phyloP scores from a whole-genome alignment of 768 basidiomycete species.

The Amanita polypyramis region DNA sequence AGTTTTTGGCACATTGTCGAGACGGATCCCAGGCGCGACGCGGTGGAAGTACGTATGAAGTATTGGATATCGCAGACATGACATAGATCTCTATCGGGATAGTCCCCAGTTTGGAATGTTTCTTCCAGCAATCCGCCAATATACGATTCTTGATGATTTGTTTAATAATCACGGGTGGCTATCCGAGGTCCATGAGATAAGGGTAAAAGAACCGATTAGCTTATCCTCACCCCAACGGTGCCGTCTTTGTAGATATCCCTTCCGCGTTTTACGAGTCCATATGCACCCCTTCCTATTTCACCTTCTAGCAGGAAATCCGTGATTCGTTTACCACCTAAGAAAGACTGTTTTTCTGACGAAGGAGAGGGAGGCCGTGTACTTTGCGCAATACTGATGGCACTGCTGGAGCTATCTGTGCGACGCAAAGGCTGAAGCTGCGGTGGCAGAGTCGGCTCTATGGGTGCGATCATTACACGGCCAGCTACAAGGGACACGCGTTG shows the following conservation, averaged over 20 bases:
- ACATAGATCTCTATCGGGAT: slow-evolving; percentile 98
- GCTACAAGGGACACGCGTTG: slow-evolving; percentile 79
- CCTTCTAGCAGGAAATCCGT: slow-evolving; percentile 78
- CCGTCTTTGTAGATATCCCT: slow-evolving; percentile 70
- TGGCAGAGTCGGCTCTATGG: slow-evolving; percentile 60
- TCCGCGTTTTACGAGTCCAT: slow-evolving; percentile 88
- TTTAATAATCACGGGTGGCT: slow-evolving; percentile 92
- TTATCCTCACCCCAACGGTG: slow-evolving; percentile 64
- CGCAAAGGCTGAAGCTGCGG: slow-evolving; percentile 51
- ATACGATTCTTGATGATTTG: slow-evolving; percentile 98
- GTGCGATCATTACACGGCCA: slow-evolving; percentile 69
- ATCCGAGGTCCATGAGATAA: slow-evolving; percentile 15
- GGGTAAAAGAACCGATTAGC: slow-evolving; percentile 11
- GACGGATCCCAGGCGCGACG: slow-evolving; percentile 79
- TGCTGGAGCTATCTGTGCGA: slow-evolving; percentile 54
- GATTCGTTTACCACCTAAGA: slow-evolving; percentile 61
- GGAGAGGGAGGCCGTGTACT: slow-evolving; percentile 63
- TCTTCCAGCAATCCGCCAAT: slow-evolving; percentile 98
- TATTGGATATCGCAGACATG: slow-evolving; percentile 83
- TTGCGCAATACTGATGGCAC: slow-evolving; percentile 45
- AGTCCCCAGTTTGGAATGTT: slow-evolving; percentile 87
- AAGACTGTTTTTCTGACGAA: slow-evolving; percentile 29
- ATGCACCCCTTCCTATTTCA: slow-evolving; percentile 90
- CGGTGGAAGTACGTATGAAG: slow-evolving; percentile 67
- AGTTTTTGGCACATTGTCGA: slow-evolving; percentile 23